These are phyloP conservation scores for Castanea sativa DNA, from an alignment of 306 rosid genomes.

Conservation along the genomic window DNA sequence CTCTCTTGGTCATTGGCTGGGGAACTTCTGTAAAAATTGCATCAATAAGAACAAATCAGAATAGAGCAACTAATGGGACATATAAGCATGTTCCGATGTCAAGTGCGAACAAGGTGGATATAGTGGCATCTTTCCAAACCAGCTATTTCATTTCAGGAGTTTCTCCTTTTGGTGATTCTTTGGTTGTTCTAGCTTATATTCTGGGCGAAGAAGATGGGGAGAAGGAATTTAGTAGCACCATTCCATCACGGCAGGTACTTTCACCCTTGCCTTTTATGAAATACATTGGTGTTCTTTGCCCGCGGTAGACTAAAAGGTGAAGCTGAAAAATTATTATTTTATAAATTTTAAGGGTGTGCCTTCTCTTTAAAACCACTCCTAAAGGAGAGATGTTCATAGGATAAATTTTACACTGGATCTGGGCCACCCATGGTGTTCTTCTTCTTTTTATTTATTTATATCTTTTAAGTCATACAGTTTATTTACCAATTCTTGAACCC, in stretches of 20 bases:
- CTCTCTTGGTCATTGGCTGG: constrained; percentile 94
- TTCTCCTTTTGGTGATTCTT: constrained; percentile 92
- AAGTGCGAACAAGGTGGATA: constrained; percentile 75
- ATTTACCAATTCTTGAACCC: neutral
- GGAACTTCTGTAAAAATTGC: constrained; percentile 92
- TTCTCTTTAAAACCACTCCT: neutral
- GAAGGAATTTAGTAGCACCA: constrained; percentile 73
- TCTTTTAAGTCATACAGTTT: neutral
- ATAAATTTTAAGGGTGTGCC: neutral
- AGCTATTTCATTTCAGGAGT: constrained; percentile 88
- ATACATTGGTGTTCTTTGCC: constrained; percentile 13
- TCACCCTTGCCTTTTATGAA: constrained; percentile 18
- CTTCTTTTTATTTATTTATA: too few species aligned
- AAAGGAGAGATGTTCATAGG: neutral
- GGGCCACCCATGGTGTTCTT: neutral
- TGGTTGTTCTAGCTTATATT: constrained; percentile 94
- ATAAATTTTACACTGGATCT: neutral
- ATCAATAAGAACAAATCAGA: constrained; percentile 62
- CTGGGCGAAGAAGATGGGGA: constrained; percentile 84
- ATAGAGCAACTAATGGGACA: constrained; percentile 64
- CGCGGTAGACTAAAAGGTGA: neutral
- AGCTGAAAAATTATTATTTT: neutral
- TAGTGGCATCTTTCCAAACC: constrained; percentile 95
- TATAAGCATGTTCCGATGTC: constrained; percentile 58
- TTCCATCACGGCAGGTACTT: constrained; percentile 79